Evolutionary conservation across 1,284 basidiomycete genomes (phyloP).

Genomic region (Rhodotorula sp.): DNA sequence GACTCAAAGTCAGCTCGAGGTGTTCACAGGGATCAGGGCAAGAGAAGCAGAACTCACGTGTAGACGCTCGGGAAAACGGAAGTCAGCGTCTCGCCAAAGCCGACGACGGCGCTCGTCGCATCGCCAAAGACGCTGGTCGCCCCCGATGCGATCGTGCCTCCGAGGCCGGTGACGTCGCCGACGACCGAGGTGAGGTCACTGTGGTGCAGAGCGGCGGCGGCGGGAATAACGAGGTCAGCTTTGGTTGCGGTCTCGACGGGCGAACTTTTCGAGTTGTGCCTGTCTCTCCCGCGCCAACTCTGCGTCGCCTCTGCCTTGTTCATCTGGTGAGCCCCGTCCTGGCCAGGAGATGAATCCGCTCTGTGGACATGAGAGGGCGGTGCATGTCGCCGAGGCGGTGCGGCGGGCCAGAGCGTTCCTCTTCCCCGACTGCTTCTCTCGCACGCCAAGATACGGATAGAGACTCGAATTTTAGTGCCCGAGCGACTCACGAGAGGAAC

Average conservation of each 20-base stretch:
- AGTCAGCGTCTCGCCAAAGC: constrained; percentile 13
- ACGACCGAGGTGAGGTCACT: constrained; percentile 11
- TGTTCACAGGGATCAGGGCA: neutral
- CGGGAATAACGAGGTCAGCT: neutral
- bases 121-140: constrained; percentile 16
- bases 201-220: too few species aligned
- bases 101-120: constrained; percentile 4
- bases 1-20: neutral
- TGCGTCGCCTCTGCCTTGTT: too few species aligned
- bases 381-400: too few species aligned
- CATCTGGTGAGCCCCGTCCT: too few species aligned
- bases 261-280: too few species aligned
- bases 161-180: constrained; percentile 15
- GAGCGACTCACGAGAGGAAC: constrained; percentile 21
- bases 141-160: neutral
- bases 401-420: too few species aligned
- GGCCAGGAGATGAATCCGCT: too few species aligned
- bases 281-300: too few species aligned
- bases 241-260: too few species aligned
- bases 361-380: too few species aligned
- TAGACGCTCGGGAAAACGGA: constrained; percentile 10
- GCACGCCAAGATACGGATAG: neutral
- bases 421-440: neutral
- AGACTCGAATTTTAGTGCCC: too few species aligned
- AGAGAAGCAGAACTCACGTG: constrained; percentile 7